Conservation (phyloP, 805 yeast species). For the Candida easanensis region DNA sequence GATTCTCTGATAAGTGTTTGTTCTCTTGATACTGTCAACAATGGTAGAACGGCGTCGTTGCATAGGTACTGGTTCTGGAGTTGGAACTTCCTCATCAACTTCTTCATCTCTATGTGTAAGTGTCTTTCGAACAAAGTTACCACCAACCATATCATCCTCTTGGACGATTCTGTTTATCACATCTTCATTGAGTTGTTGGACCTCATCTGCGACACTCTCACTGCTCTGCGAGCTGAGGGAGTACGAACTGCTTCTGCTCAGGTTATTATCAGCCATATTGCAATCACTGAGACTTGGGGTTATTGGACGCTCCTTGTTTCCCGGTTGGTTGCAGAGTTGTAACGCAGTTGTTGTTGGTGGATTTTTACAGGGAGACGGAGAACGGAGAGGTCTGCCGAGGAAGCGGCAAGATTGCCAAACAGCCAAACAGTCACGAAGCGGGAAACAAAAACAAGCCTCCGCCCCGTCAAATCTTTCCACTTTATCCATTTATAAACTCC, state of each 20-base stretch:
- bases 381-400: too few relatives aligned
- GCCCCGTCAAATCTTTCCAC: too few relatives aligned
- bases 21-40: constrained; percentile 16
- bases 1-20: constrained; percentile 14
- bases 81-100: neutral
- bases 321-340: neutral
- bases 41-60: constrained; percentile 19
- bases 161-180: constrained; percentile 12
- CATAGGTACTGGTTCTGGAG: neutral
- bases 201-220: constrained; percentile 11
- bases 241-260: neutral
- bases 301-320: neutral
- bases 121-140: constrained; percentile 4
- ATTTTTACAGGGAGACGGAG: too few relatives aligned
- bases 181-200: constrained; percentile 17
- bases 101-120: constrained; percentile 1
- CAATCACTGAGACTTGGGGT: neutral
- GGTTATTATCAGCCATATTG: neutral
- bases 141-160: constrained; percentile 16
- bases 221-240: constrained; percentile 9
- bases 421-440: too few relatives aligned
- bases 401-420: too few relatives aligned
- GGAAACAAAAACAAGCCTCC: neutral
- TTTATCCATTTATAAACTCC: neutral
- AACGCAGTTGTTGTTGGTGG: too few relatives aligned